phyloP scores from a whole-genome alignment of 2,329 filamentous ascomycete species.

The Venturiaceae sp. region DNA sequence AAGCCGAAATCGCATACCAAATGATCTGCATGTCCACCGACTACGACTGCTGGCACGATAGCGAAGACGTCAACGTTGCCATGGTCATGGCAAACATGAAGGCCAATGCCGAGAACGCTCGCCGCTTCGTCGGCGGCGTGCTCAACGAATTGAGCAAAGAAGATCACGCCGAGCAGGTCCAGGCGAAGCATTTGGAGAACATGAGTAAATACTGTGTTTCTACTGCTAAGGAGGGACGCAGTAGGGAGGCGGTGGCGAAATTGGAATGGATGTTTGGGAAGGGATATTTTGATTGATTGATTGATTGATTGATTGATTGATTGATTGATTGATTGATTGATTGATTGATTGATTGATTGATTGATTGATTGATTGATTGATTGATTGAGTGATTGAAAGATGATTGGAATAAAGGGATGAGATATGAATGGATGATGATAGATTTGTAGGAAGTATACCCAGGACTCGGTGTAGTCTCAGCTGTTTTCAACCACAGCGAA shows the following conservation, averaged over 20 bases:
- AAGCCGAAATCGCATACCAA: constrained; percentile 94
- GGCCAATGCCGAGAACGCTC: constrained; percentile 81
- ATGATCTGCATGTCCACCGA: constrained; percentile 99
- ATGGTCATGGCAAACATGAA: constrained; percentile 98
- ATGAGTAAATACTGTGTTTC: constrained; percentile 68
- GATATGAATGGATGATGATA: not conserved
- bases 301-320: too few relatives aligned
- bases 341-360: too few relatives aligned
- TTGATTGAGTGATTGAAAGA: too few relatives aligned
- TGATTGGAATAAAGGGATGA: not conserved
- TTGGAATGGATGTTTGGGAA: constrained; percentile 68
- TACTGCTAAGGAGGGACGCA: constrained; percentile 68
- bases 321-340: too few relatives aligned
- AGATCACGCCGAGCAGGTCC: constrained; percentile 65
- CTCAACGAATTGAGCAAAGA: constrained; percentile 75
- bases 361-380: too few relatives aligned
- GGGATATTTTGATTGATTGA: constrained; percentile 5
- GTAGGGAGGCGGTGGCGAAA: constrained; percentile 65
- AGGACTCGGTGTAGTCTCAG: not conserved
- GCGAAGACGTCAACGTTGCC: constrained; percentile 77
- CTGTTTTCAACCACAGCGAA: not conserved
- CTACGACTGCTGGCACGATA: constrained; percentile 94
- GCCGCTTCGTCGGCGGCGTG: constrained; percentile 73
- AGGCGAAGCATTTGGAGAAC: constrained; percentile 73
- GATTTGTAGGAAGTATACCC: not conserved